These are phyloP conservation scores for Trametes meyenii DNA, from an alignment of 768 basidiomycete species.

Conservation along the genomic window DNA sequence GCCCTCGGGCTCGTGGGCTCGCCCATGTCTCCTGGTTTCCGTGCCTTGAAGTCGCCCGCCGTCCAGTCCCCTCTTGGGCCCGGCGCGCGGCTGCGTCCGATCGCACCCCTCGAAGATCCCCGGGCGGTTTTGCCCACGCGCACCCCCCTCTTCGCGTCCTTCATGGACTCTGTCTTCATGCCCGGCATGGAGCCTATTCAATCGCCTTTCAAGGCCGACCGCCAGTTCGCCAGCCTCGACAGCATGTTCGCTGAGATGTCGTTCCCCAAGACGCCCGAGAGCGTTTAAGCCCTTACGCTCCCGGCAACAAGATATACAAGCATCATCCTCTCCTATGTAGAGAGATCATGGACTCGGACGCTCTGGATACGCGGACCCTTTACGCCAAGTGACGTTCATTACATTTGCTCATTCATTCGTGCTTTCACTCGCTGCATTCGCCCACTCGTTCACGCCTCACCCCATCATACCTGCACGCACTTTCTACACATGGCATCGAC, in stretches of 20 bases:
- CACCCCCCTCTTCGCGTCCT: slow-evolving; percentile 29
- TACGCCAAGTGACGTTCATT: slow-evolving; percentile 22
- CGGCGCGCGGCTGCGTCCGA: slow-evolving; percentile 15
- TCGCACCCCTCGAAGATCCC: slow-evolving; percentile 22
- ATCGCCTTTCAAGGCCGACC: slow-evolving; percentile 28
- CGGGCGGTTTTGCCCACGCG: slow-evolving; percentile 23
- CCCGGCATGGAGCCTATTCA: slow-evolving; percentile 25
- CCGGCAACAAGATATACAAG: not conserved
- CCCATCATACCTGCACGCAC: not conserved
- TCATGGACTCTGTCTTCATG: slow-evolving; percentile 26
- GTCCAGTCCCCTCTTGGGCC: slow-evolving; percentile 4
- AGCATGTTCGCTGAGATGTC: slow-evolving; percentile 22
- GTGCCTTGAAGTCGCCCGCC: slow-evolving; percentile 15
- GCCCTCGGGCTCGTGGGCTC: slow-evolving; percentile 27
- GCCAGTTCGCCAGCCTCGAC: slow-evolving; percentile 22
- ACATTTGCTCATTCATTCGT: slow-evolving; percentile 13
- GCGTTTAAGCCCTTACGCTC: slow-evolving; percentile 3
- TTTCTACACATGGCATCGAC: slow-evolving; percentile 15
- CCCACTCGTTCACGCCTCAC: slow-evolving; percentile 14
- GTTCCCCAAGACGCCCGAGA: slow-evolving; percentile 26
- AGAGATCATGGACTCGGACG: slow-evolving; percentile 19
- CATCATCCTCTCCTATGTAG: not conserved
- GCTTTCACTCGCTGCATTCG: slow-evolving; percentile 22
- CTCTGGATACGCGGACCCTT: slow-evolving; percentile 23
- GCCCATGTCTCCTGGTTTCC: slow-evolving; percentile 21